A percentile compares a stretch with the other conserved stretches of the same genome.
Evolutionary conservation across 1,284 basidiomycete genomes (phyloP).

Genomic region (Cutaneotrichosporon curvatum): DNA sequence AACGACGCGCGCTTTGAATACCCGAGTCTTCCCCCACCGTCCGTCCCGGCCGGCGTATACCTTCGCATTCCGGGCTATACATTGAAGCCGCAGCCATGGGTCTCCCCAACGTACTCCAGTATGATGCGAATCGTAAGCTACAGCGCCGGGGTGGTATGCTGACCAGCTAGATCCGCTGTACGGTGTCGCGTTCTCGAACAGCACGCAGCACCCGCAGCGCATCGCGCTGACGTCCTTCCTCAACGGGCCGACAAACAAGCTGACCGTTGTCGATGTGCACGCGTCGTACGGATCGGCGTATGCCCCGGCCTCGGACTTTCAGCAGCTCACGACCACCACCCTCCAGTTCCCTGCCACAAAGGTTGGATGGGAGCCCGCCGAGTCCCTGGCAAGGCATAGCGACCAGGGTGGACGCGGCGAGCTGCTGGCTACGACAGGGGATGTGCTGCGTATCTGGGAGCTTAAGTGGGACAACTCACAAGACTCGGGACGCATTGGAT

Average conservation of each 20-base stretch:
- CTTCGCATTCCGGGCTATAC: no score
- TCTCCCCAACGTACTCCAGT: slow-evolving; percentile 20
- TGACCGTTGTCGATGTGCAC: slow-evolving; percentile 32
- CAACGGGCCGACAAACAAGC: slow-evolving; percentile 38
- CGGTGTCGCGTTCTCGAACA: slow-evolving; percentile 43
- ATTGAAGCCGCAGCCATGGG: slow-evolving; percentile 22
- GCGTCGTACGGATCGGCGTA: slow-evolving; percentile 10
- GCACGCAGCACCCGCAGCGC: slow-evolving; percentile 32
- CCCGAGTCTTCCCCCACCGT: no score
- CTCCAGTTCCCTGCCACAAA: slow-evolving; percentile 44
- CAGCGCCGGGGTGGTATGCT: neutral
- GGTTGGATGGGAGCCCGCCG: slow-evolving; percentile 43
- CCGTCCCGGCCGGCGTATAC: no score
- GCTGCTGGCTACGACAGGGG: slow-evolving; percentile 80
- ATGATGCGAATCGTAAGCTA: slow-evolving; percentile 24
- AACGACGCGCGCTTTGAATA: no score
- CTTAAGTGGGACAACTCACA: slow-evolving; percentile 51
- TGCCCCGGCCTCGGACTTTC: slow-evolving; percentile 19
- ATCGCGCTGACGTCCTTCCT: slow-evolving; percentile 38
- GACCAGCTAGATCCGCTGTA: slow-evolving; percentile 40
- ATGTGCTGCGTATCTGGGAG: slow-evolving; percentile 83
- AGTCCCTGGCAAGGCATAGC: slow-evolving; percentile 26
- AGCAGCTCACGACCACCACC: slow-evolving; percentile 28
- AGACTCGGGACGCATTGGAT: slow-evolving; percentile 43
- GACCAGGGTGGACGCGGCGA: slow-evolving; percentile 49